Conservation (phyloP, 495 filamentous ascomycete species). For the Lophiotrema nucula region DNA sequence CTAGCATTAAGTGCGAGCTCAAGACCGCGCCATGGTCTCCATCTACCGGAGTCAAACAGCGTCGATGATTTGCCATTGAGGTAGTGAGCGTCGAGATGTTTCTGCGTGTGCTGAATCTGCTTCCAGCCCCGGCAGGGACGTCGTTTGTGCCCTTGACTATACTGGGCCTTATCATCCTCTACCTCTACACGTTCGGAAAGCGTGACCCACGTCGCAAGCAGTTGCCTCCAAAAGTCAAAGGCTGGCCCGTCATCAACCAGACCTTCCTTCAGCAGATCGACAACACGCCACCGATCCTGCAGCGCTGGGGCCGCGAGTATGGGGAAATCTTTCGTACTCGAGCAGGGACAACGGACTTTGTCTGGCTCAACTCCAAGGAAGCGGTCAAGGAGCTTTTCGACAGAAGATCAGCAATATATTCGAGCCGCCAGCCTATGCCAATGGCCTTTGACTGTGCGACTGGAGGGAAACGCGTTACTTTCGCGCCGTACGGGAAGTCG, state of each 20-base stretch:
- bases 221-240: slow-evolving; percentile 4
- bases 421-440: slow-evolving; percentile 7
- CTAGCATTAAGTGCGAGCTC: too few relatives aligned
- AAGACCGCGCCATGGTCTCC: too few relatives aligned
- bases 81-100: too few relatives aligned
- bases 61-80: too few relatives aligned
- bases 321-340: slow-evolving; percentile 3
- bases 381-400: slow-evolving; percentile 13
- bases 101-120: too few relatives aligned
- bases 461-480: slow-evolving; percentile 5
- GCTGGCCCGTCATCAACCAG: slow-evolving; percentile 9
- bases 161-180: too few relatives aligned
- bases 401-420: slow-evolving; percentile 3
- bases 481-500: slow-evolving; percentile 6
- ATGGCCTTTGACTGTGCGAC: slow-evolving; percentile 11
- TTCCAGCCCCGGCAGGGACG: too few relatives aligned
- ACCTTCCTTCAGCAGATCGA: slow-evolving; percentile 3
- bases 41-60: too few relatives aligned
- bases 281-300: slow-evolving; percentile 5
- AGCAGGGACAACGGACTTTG: slow-evolving; percentile 7
- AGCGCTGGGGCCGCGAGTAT: slow-evolving; percentile 1
- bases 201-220: not conserved
- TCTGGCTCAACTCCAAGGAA: slow-evolving; percentile 9
- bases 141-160: too few relatives aligned
- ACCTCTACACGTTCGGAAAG: not conserved